Percentiles rank a stretch among this genome's conserved stretches.
Conservation (phyloP, 768 basidiomycete species). For the Lentinula detonsa region DNA sequence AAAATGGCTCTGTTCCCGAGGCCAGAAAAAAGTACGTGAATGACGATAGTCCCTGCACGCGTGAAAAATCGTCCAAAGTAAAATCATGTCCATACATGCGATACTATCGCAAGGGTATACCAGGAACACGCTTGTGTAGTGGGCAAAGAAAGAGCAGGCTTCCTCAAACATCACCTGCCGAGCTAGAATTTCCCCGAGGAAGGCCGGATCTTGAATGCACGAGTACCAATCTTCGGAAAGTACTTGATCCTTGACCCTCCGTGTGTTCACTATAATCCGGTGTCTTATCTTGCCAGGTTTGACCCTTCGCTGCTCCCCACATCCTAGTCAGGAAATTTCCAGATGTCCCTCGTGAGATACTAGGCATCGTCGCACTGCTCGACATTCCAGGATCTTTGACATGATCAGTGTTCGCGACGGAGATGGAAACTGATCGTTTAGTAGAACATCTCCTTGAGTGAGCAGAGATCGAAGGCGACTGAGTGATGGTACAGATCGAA, state of each 20-base stretch:
- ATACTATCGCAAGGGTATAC: neutral
- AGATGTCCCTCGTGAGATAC: constrained; percentile 23
- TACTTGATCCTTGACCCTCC: constrained; percentile 13
- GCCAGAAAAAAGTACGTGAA: neutral
- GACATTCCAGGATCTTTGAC: constrained; percentile 8
- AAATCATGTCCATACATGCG: neutral
- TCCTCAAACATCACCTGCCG: neutral
- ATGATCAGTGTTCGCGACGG: neutral
- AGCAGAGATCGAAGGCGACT: constrained; percentile 14
- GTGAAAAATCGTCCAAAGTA: neutral
- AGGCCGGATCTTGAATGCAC: constrained; percentile 19
- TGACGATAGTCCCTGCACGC: neutral
- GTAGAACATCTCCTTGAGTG: constrained; percentile 9
- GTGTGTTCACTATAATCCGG: constrained; percentile 10
- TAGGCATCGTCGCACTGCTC: constrained; percentile 35
- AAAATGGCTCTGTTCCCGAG: neutral
- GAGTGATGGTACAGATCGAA: constrained; percentile 42
- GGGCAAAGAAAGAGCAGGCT: neutral
- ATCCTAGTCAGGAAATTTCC: constrained; percentile 64
- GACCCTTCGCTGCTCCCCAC: constrained; percentile 58
- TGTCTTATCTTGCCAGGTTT: constrained; percentile 19
- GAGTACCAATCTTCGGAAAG: constrained; percentile 24
- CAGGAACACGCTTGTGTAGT: neutral
- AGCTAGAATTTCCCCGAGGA: neutral
- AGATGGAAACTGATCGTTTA: constrained; percentile 22